A percentile compares a stretch with the other conserved stretches of the same genome.
These are phyloP conservation scores for Leishmania tropica DNA, from an alignment of 208 protist genomes.

Conservation along the genomic window DNA sequence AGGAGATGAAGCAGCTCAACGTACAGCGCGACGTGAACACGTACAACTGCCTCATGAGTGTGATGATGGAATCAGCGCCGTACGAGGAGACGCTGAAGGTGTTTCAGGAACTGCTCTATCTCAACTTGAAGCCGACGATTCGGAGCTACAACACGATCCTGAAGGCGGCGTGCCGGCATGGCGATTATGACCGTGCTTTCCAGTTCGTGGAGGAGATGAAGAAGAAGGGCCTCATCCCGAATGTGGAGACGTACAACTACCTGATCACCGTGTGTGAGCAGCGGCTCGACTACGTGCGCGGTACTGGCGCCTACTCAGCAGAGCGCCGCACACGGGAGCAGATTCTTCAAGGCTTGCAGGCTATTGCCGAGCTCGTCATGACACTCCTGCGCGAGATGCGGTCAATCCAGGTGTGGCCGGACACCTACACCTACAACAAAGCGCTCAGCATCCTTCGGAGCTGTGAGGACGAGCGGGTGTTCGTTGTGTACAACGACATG, in stretches of 20 bases:
- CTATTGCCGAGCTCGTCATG: slow-evolving; percentile 74
- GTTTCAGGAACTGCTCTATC: slow-evolving; percentile 72
- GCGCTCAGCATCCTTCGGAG: slow-evolving; percentile 58
- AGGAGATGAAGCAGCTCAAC: slow-evolving; percentile 86
- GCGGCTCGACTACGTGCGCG: slow-evolving; percentile 83
- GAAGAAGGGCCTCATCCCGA: slow-evolving; percentile 73
- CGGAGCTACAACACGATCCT: slow-evolving; percentile 92
- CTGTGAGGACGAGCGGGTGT: slow-evolving; percentile 75
- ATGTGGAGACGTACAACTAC: slow-evolving; percentile 93
- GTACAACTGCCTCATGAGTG: slow-evolving; percentile 93
- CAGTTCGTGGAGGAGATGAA: slow-evolving; percentile 94
- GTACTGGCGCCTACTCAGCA: slow-evolving; percentile 37
- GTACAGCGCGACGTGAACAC: slow-evolving; percentile 83
- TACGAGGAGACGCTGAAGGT: slow-evolving; percentile 81
- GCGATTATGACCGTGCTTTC: slow-evolving; percentile 90
- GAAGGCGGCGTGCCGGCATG: slow-evolving; percentile 63
- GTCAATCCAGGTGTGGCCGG: slow-evolving; percentile 62
- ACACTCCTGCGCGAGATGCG: slow-evolving; percentile 85
- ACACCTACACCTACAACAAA: slow-evolving; percentile 92
- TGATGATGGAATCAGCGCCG: slow-evolving; percentile 80
- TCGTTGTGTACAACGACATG: slow-evolving; percentile 66
- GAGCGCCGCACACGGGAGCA: slow-evolving; percentile 68
- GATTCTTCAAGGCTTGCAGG: slow-evolving; percentile 42
- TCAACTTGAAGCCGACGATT: slow-evolving; percentile 58
- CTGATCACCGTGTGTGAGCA: slow-evolving; percentile 80